Evolutionary conservation across 805 yeast species (phyloP).

Genomic region (Ogataea philodendri): DNA sequence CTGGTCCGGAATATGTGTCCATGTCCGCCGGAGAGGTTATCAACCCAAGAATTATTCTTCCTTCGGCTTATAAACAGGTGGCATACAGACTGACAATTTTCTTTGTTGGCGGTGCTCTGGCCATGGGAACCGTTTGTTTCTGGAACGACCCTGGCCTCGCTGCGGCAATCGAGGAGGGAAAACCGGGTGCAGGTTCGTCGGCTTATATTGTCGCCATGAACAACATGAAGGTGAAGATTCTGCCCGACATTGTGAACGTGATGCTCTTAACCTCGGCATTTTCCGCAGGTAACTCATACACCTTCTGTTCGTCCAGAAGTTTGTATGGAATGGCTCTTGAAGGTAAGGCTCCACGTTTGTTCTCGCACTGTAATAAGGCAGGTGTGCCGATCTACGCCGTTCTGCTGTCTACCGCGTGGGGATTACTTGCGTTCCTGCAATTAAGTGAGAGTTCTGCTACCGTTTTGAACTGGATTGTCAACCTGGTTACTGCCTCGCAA

Average conservation of each 20-base stretch:
- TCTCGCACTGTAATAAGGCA: slow-evolving; percentile 42
- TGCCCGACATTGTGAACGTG: slow-evolving; percentile 47
- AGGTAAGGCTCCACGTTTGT: slow-evolving; percentile 46
- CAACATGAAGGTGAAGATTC: slow-evolving; percentile 40
- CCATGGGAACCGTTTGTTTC: slow-evolving; percentile 45
- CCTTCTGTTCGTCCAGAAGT: slow-evolving; percentile 46
- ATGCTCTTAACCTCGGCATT: slow-evolving; percentile 43
- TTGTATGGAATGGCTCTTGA: slow-evolving; percentile 46
- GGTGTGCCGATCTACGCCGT: slow-evolving; percentile 50
- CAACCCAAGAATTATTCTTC: slow-evolving; percentile 47
- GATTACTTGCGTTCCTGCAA: slow-evolving; percentile 47
- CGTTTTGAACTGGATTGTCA: slow-evolving; percentile 71
- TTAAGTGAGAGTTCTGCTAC: slow-evolving; percentile 54
- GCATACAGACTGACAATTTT: slow-evolving; percentile 43
- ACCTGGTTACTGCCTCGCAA: slow-evolving; percentile 69
- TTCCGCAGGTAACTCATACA: slow-evolving; percentile 49
- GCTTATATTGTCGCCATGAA: slow-evolving; percentile 50
- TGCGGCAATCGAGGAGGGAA: slow-evolving; percentile 33
- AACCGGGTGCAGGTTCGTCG: slow-evolving; percentile 48
- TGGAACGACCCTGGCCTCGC: slow-evolving; percentile 40
- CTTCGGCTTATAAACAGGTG: slow-evolving; percentile 47
- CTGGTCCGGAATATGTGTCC: slow-evolving; percentile 51
- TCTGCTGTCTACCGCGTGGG: slow-evolving; percentile 40
- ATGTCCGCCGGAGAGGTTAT: slow-evolving; percentile 47
- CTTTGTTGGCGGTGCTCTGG: slow-evolving; percentile 47